These are phyloP conservation scores for Quercus parvula DNA, from an alignment of 306 rosid species.

Conservation along the genomic window DNA sequence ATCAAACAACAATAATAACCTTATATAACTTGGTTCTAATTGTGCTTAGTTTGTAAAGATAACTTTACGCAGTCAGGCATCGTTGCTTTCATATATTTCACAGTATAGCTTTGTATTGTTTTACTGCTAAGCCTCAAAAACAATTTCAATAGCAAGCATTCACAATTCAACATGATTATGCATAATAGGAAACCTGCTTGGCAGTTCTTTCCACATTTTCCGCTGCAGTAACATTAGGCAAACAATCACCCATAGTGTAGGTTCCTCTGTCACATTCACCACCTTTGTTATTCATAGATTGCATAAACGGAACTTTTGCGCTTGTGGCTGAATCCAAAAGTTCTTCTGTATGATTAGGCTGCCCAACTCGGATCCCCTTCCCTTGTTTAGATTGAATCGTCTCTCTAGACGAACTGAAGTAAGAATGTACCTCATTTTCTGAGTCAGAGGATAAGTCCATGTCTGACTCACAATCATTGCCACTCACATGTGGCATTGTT, in stretches of 20 bases:
- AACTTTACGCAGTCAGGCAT: too few relatives aligned
- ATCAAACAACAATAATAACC: too few relatives aligned
- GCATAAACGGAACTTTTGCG: too few relatives aligned
- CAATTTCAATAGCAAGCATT: neutral
- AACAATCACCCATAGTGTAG: neutral
- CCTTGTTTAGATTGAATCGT: too few relatives aligned
- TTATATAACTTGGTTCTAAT: too few relatives aligned
- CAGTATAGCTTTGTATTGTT: neutral
- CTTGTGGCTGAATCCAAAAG: too few relatives aligned
- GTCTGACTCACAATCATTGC: slow-evolving; percentile 3
- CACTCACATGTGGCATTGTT: neutral
- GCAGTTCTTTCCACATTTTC: neutral
- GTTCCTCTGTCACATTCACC: too few relatives aligned
- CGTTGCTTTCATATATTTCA: neutral
- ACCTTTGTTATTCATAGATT: too few relatives aligned
- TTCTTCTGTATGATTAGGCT: too few relatives aligned
- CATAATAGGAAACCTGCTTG: neutral
- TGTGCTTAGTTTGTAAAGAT: too few relatives aligned
- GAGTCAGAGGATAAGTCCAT: slow-evolving; percentile 15
- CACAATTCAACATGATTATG: neutral
- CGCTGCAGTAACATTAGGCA: neutral
- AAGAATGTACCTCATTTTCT: slow-evolving; percentile 1
- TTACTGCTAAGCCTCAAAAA: neutral
- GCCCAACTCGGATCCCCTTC: too few relatives aligned
- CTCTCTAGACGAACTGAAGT: too few relatives aligned